Evolutionary conservation across 345 rosid species (phyloP).

Genomic region (Brassica napus): Da-Ae NC_063437.1:18908501-18909000

Average conservation of each 20-base stretch:
- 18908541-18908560: conserved; percentile 19
- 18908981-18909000: conserved; percentile 51
- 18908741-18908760: neutral
- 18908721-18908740: neutral
- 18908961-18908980: conserved; percentile 98
- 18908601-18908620: neutral
- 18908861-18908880: conserved; percentile 73
- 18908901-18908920: conserved; percentile 39
- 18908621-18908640: conserved; percentile 18
- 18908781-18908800: conserved; percentile 7
- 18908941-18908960: conserved; percentile 64
- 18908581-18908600: neutral
- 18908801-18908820: conserved; percentile 10
- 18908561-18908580: neutral
- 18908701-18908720: conserved; percentile 15
- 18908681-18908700: conserved; percentile 2
- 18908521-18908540: conserved; percentile 30
- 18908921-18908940: conserved; percentile 59
- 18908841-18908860: conserved; percentile 42
- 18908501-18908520: neutral
- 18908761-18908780: neutral
- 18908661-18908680: neutral
- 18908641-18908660: conserved; percentile 27
- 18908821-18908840: conserved; percentile 38
- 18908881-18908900: conserved; percentile 84